Evolutionary conservation across 257 asterid species (phyloP).

Genomic region (Plantago elongata): DNA sequence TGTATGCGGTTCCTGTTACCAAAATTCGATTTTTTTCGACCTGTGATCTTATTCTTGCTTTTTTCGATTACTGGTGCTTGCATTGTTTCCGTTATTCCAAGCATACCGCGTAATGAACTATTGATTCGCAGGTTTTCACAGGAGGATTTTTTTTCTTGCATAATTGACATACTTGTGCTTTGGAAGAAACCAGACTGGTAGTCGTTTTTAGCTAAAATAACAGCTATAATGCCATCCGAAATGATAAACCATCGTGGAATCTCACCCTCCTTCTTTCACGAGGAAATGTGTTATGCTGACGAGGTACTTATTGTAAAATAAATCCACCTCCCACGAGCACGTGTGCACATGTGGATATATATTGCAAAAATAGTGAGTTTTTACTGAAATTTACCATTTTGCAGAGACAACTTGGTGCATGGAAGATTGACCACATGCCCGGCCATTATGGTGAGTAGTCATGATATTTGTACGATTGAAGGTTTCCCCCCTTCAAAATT

Average conservation of each 20-base stretch:
- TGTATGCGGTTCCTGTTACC: no score
- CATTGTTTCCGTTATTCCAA: no score
- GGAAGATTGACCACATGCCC: not conserved
- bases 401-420: not conserved
- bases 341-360: not conserved
- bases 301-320: slow-evolving; percentile 43
- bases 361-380: slow-evolving; percentile 1
- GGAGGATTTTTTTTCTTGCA: slow-evolving; percentile 19
- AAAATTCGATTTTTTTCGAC: no score
- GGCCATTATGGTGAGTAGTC: not conserved
- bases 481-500: not conserved
- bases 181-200: no score
- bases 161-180: slow-evolving; percentile 25
- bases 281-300: slow-evolving; percentile 49
- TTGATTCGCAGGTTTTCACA: slow-evolving; percentile 27
- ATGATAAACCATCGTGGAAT: slow-evolving; percentile 55
- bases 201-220: slow-evolving; percentile 23
- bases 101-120: no score
- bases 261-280: slow-evolving; percentile 72
- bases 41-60: no score
- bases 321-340: not conserved
- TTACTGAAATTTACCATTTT: not conserved
- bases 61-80: no score
- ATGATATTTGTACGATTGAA: not conserved
- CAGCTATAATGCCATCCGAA: slow-evolving; percentile 34